phyloP scores from a whole-genome alignment of 1,139 yeast species.

The Protomyces lactucae-debilis region DNA sequence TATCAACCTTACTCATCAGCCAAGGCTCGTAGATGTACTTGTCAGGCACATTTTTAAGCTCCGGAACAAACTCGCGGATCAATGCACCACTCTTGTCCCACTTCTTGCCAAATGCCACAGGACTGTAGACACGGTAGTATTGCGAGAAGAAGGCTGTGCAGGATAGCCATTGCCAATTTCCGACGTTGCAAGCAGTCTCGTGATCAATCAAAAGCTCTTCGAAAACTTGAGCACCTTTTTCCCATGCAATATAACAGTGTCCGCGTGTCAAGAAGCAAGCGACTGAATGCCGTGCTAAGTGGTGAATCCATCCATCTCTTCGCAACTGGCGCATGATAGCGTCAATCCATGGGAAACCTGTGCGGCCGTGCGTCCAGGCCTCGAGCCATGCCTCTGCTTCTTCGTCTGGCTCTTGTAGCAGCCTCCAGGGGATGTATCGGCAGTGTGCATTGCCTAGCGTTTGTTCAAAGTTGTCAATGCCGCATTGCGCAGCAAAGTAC shows the following conservation, averaged over 20 bases:
- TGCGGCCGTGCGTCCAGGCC: slow-evolving; percentile 20
- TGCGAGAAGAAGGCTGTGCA: slow-evolving; percentile 27
- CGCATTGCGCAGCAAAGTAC: slow-evolving; percentile 26
- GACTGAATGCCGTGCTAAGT: slow-evolving; percentile 25
- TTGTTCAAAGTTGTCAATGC: slow-evolving; percentile 12
- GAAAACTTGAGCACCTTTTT: slow-evolving; percentile 25
- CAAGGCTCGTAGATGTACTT: slow-evolving; percentile 27
- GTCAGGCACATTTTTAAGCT: slow-evolving; percentile 18
- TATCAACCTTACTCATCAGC: slow-evolving; percentile 10
- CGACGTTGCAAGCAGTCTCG: slow-evolving; percentile 25
- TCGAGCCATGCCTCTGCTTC: slow-evolving; percentile 20
- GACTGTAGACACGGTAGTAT: slow-evolving; percentile 23
- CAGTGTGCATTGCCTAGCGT: slow-evolving; percentile 22
- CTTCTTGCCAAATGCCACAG: slow-evolving; percentile 23
- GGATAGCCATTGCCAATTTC: slow-evolving; percentile 25
- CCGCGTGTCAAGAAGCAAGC: slow-evolving; percentile 27
- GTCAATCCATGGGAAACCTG: slow-evolving; percentile 27
- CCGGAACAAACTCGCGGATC: slow-evolving; percentile 24
- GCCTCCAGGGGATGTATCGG: slow-evolving; percentile 24
- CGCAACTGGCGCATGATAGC: slow-evolving; percentile 26
- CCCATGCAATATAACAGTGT: slow-evolving; percentile 25
- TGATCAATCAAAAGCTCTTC: slow-evolving; percentile 25
- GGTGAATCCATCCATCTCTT: slow-evolving; percentile 26
- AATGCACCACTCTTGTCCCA: slow-evolving; percentile 22
- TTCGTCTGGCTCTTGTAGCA: slow-evolving; percentile 5